Evolutionary conservation across 345 rosid genomes (phyloP).

Genomic region (Sonneratia caseolaris): DNA sequence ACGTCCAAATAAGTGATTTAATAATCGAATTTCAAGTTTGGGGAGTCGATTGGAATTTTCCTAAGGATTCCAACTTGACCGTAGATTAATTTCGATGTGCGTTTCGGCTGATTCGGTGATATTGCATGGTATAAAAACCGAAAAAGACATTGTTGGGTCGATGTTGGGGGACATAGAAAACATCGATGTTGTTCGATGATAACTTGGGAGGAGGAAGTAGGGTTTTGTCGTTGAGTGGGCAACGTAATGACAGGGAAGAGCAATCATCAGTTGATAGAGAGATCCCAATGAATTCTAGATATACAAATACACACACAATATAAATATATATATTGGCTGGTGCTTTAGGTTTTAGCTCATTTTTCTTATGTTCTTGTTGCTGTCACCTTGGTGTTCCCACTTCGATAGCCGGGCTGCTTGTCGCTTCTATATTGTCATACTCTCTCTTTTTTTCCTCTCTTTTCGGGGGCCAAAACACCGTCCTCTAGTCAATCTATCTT

Average conservation of each 20-base stretch:
- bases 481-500: too few species aligned
- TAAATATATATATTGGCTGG: constrained; percentile 16
- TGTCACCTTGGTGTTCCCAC: constrained; percentile 37
- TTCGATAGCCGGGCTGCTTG: constrained; percentile 11
- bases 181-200: constrained; percentile 34
- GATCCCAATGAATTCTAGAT: not conserved
- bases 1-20: too few species aligned
- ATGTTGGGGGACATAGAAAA: constrained; percentile 23
- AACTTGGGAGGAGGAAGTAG: constrained; percentile 13
- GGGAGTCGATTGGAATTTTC: too few species aligned
- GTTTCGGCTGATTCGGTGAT: too few species aligned
- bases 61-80: too few species aligned
- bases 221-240: constrained; percentile 4
- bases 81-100: too few species aligned
- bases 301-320: not conserved
- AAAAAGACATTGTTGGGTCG: constrained; percentile 29
- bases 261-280: not conserved
- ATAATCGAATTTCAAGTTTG: too few species aligned
- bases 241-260: not conserved
- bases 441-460: not conserved
- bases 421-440: constrained; percentile 3
- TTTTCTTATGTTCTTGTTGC: constrained; percentile 16
- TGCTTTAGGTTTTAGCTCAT: constrained; percentile 21
- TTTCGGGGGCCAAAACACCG: too few species aligned
- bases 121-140: too few species aligned